A percentile compares a stretch with the other conserved stretches of the same genome.
Conservation (phyloP, 2,329 filamentous ascomycete genomes). For the Cladosporium cucumerinum region DNA sequence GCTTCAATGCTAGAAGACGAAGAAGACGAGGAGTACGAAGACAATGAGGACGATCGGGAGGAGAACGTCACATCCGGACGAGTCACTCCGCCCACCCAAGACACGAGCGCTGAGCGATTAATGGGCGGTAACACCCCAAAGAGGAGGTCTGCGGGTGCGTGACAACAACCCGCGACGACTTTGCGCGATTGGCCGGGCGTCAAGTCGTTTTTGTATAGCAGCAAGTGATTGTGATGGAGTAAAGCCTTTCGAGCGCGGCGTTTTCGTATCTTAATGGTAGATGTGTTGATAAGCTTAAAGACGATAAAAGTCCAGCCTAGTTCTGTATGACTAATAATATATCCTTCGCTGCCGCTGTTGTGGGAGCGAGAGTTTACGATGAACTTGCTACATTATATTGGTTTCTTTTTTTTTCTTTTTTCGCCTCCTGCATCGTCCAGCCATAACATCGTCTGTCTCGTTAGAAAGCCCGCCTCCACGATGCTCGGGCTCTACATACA, state of each 20-base stretch:
- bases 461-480: too few relatives aligned
- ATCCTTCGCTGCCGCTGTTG: too few relatives aligned
- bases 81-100: not conserved
- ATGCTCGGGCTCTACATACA: too few relatives aligned
- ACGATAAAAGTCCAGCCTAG: not conserved
- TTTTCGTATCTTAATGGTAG: not conserved
- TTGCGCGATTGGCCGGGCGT: slow-evolving; percentile 3
- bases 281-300: not conserved
- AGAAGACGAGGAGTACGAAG: slow-evolving; percentile 16
- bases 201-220: slow-evolving; percentile 1
- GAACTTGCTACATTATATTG: too few relatives aligned
- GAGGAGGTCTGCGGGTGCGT: not conserved
- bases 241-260: not conserved
- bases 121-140: slow-evolving; percentile 2
- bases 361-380: too few relatives aligned
- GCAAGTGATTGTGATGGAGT: not conserved
- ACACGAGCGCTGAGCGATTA: not conserved
- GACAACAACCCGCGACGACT: not conserved
- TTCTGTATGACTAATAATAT: not conserved
- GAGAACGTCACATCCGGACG: slow-evolving; percentile 22
- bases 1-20: slow-evolving; percentile 19
- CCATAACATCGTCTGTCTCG: too few relatives aligned
- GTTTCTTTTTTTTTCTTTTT: too few relatives aligned
- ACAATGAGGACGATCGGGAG: slow-evolving; percentile 17
- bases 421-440: too few relatives aligned